These are phyloP conservation scores for Coprinellus aureogranulatus DNA, from an alignment of 768 basidiomycete genomes.

Conservation along the genomic window DNA sequence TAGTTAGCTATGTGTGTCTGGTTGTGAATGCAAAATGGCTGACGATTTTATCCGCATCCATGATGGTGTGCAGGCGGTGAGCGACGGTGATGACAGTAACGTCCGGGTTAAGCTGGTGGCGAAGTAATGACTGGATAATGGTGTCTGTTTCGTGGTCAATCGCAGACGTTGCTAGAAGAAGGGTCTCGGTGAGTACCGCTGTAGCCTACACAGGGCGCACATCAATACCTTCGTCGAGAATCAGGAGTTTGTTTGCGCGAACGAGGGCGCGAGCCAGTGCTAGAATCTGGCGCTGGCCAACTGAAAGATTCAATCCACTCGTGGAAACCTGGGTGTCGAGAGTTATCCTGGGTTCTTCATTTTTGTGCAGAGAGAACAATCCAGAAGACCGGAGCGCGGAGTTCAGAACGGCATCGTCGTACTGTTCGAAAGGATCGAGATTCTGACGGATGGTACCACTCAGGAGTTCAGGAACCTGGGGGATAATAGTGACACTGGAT, in stretches of 20 bases:
- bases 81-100: slow-evolving; percentile 64
- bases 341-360: slow-evolving; percentile 48
- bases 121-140: slow-evolving; percentile 65
- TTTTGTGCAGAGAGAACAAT: slow-evolving; percentile 32
- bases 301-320: slow-evolving; percentile 68
- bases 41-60: slow-evolving; percentile 56
- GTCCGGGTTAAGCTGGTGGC: slow-evolving; percentile 57
- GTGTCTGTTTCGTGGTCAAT: slow-evolving; percentile 60
- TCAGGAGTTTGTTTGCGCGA: slow-evolving; percentile 51
- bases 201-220: no score
- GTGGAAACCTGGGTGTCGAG: slow-evolving; percentile 41
- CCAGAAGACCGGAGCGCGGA: slow-evolving; percentile 37
- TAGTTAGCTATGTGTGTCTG: background rate
- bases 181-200: background rate
- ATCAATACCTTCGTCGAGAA: slow-evolving; percentile 61
- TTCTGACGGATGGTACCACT: slow-evolving; percentile 51
- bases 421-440: slow-evolving; percentile 57
- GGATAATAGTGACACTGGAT: slow-evolving; percentile 56
- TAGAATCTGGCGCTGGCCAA: slow-evolving; percentile 69
- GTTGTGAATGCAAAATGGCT: slow-evolving; percentile 10
- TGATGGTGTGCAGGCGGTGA: slow-evolving; percentile 63
- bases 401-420: slow-evolving; percentile 44
- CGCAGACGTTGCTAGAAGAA: slow-evolving; percentile 47
- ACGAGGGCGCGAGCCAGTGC: slow-evolving; percentile 58
- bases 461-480: slow-evolving; percentile 38